Percentiles rank a stretch among this genome's conserved stretches.
Evolutionary conservation across 306 rosid species (phyloP).

Genomic region (Biancaea sappan): DNA sequence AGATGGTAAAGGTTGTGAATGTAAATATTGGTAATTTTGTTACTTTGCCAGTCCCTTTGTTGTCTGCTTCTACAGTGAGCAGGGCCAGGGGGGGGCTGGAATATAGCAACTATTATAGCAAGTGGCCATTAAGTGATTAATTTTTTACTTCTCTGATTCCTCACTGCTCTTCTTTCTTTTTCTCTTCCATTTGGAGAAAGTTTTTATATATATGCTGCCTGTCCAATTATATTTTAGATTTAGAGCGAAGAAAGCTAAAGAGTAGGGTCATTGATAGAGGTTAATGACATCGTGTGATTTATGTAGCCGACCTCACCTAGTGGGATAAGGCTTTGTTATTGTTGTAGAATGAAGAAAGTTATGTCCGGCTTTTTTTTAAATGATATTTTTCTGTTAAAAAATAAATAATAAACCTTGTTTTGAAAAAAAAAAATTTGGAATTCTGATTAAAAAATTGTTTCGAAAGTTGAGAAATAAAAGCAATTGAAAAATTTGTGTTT

Average conservation of each 20-base stretch:
- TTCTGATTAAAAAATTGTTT: not conserved
- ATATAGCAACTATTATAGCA: not conserved
- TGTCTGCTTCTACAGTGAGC: not conserved
- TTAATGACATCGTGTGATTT: too few species aligned
- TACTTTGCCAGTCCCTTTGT: not conserved
- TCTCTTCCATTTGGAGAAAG: not conserved
- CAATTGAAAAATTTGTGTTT: not conserved
- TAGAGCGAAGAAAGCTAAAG: too few species aligned
- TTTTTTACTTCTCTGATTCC: not conserved
- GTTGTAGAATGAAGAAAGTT: not conserved
- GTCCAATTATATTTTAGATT: too few species aligned
- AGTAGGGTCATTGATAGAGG: too few species aligned
- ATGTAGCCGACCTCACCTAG: too few species aligned
- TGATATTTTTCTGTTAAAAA: not conserved
- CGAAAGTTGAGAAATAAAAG: not conserved
- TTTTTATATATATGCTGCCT: not conserved
- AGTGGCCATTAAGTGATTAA: not conserved
- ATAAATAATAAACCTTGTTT: not conserved
- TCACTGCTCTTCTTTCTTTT: not conserved
- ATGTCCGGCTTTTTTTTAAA: not conserved
- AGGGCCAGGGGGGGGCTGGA: not conserved
- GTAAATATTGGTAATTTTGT: constrained; percentile 20
- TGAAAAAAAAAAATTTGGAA: not conserved
- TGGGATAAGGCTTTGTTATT: too few species aligned
- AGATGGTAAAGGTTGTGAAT: constrained; percentile 16